Evolutionary conservation across 805 yeast genomes (phyloP), one percentile per base, ranked within the genome.

Genomic region (Nakazawaea laoshanensis): DNA sequence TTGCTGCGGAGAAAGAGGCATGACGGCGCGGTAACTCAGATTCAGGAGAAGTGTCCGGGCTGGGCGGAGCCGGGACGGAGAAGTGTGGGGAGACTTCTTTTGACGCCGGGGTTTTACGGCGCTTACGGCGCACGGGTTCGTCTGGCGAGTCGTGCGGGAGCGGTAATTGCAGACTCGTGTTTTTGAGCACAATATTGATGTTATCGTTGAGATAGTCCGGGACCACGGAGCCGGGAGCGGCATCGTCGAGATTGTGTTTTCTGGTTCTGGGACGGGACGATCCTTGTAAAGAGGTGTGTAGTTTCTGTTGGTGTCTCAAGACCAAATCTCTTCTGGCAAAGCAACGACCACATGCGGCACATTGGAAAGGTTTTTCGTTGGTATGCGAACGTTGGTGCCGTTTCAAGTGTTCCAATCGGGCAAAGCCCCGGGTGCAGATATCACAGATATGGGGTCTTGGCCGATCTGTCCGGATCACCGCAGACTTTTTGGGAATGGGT

Each of bases 301-400:
- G 70, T 51, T 92, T 92, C 57, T 87, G 96, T 59, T 86, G 95
- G 61, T 92, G 98, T 39, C 98, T 70, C 35, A 92, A 66, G 19
- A 92, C 86, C 50, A 82, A 65, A 52, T 82, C 89, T 36, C 96
- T 63, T 36, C 98, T 65, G 4, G 97, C 96, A 61, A 92, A 89
- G 50, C 95, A 83, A 31, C 97, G 74, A 21, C 95, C 96, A 57
- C 97, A 89, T 7, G 88, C 88, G 2, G 94, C 94, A 59, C 98
- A 89, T 51, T 85, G 92, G 59, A 81, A 89, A 1, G 97, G 97
- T 52, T 87, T 87, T 56, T 88, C 96, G 53, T 88, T 85, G 7
- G 98, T 89, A 53, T 89, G 98, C 1, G 94, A 79, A 25, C 96
- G 64, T 47, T 87, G 94, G 51, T 89, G 98, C 37, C 98, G 76